A percentile compares a stretch with the other conserved stretches of the same genome.
Evolutionary conservation across 1,284 basidiomycete genomes (phyloP).

Genomic region (Grifola frondosa): DNA sequence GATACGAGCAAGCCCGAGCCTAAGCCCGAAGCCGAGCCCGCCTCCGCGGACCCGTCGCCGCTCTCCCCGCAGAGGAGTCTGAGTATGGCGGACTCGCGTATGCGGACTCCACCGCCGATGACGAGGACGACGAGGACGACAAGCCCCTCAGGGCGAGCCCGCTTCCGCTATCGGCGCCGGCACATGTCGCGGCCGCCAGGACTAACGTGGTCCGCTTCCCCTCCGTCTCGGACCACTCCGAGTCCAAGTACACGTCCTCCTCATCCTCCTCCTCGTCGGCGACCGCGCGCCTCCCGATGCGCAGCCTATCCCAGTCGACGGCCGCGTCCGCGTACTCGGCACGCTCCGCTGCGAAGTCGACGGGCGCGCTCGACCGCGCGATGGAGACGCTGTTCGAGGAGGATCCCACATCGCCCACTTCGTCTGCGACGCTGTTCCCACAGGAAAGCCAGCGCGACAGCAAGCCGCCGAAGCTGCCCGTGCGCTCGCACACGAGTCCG

Average conservation of each 20-base stretch:
- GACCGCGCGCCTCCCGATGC: conserved; percentile 26
- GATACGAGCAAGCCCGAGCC: conserved; percentile 18
- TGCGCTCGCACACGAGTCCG: conserved; percentile 52
- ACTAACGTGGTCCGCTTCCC: conserved; percentile 30
- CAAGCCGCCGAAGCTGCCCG: conserved; percentile 52
- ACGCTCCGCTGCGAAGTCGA: conserved; percentile 34
- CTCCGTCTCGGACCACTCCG: conserved; percentile 27
- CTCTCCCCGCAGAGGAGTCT: conserved; percentile 28
- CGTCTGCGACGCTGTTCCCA: conserved; percentile 27
- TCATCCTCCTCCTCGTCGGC: conserved; percentile 22
- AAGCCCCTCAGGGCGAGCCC: conserved; percentile 17
- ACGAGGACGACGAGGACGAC: conserved; percentile 27
- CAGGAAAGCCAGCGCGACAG: conserved; percentile 33
- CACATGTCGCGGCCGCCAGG: conserved; percentile 5
- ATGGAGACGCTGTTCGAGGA: conserved; percentile 54
- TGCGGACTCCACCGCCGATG: conserved; percentile 27
- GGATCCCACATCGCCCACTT: conserved; percentile 32
- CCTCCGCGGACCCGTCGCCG: conserved; percentile 19
- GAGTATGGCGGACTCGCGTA: conserved; percentile 33
- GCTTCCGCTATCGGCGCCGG: conserved; percentile 12
- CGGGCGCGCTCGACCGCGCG: conserved; percentile 41
- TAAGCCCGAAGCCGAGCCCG: conserved; percentile 7
- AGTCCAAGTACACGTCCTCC: conserved; percentile 30
- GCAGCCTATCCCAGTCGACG: conserved; percentile 30
- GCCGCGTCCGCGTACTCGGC: conserved; percentile 26